These are phyloP conservation scores for Pseudoscleropodium purum DNA, from an alignment of 225 moss, liverwort and hornwort genomes.

Conservation along the genomic window DNA sequence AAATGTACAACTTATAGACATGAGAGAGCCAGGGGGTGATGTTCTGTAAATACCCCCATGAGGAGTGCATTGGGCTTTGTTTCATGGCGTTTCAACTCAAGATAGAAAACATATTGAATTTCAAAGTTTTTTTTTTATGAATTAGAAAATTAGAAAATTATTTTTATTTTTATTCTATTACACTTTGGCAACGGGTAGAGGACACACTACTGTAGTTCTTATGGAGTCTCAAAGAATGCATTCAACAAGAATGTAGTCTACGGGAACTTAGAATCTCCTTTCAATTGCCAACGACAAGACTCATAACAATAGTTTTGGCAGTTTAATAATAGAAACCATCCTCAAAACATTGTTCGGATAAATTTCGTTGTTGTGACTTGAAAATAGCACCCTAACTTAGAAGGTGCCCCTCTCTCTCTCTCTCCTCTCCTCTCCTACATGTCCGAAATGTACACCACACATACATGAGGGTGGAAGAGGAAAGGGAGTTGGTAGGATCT, in stretches of 20 bases:
- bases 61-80: too few species aligned
- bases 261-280: background rate
- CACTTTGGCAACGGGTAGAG: too few species aligned
- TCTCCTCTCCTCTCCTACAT: fast-evolving
- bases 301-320: fast-evolving
- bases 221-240: background rate
- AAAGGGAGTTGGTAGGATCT: background rate
- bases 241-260: fast-evolving
- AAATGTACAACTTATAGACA: background rate
- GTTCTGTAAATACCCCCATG: too few species aligned
- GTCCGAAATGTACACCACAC: background rate
- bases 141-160: too few species aligned
- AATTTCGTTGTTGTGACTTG: background rate
- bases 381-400: too few species aligned
- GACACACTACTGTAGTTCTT: too few species aligned
- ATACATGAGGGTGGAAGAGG: background rate
- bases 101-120: too few species aligned
- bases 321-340: background rate
- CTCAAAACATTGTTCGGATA: fast-evolving
- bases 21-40: background rate
- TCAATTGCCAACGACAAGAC: fast-evolving
- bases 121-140: too few species aligned
- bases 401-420: too few species aligned
- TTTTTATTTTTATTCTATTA: too few species aligned
- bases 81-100: too few species aligned